Evolutionary conservation across 2,329 filamentous ascomycete species (phyloP).

Genomic region (Trichoderma sp.): DNA sequence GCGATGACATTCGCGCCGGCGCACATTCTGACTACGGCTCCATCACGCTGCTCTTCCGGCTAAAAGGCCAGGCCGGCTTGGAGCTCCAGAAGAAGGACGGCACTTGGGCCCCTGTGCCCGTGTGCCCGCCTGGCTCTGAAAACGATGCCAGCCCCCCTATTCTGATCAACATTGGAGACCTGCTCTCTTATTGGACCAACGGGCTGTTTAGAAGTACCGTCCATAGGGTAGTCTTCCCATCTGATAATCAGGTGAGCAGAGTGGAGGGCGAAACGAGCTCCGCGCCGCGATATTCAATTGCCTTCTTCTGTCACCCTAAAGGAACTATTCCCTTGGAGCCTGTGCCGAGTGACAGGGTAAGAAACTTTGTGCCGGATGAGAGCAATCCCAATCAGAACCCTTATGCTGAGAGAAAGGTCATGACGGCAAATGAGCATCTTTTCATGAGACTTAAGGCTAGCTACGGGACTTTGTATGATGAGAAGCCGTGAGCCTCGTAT

Average conservation of each 20-base stretch:
- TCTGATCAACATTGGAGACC: slow-evolving; percentile 74
- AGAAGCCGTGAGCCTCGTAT: slow-evolving; percentile 30
- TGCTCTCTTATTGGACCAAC: slow-evolving; percentile 85
- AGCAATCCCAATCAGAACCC: slow-evolving; percentile 47
- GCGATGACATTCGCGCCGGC: slow-evolving; percentile 77
- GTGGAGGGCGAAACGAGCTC: slow-evolving; percentile 51
- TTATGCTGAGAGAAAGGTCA: slow-evolving; percentile 56
- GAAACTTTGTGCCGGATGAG: slow-evolving; percentile 43
- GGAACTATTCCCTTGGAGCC: slow-evolving; percentile 56
- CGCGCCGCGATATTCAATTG: slow-evolving; percentile 66
- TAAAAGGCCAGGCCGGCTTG: slow-evolving; percentile 80
- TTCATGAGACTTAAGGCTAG: slow-evolving; percentile 63
- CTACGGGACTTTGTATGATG: slow-evolving; percentile 60
- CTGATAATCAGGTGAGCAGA: slow-evolving; percentile 31
- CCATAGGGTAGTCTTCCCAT: slow-evolving; percentile 79
- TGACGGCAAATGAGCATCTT: slow-evolving; percentile 68
- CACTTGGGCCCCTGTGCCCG: slow-evolving; percentile 67
- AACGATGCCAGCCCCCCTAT: slow-evolving; percentile 69
- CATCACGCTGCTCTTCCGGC: slow-evolving; percentile 79
- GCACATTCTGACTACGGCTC: slow-evolving; percentile 88
- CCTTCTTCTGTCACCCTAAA: slow-evolving; percentile 69
- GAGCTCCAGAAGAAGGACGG: slow-evolving; percentile 70
- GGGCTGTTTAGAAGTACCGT: slow-evolving; percentile 85
- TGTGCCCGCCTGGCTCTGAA: slow-evolving; percentile 64
- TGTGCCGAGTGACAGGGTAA: slow-evolving; percentile 64